These are phyloP conservation scores for Sporothrix curviconia DNA, from an alignment of 2,329 filamentous ascomycete genomes.

Conservation along the genomic window DNA sequence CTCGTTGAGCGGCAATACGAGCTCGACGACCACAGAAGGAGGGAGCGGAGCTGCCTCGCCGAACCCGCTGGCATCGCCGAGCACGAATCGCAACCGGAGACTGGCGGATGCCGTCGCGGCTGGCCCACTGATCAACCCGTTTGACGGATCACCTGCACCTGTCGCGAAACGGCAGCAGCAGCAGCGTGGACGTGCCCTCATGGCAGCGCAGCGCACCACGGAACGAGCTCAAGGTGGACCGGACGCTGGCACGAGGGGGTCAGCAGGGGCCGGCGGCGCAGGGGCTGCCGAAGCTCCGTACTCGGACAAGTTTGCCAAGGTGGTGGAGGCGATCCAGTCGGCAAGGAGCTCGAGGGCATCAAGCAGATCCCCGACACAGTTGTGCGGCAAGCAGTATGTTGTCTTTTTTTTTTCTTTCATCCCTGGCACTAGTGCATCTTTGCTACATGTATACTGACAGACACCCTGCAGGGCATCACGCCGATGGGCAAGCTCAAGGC, in stretches of 20 bases:
- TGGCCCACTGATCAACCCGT: conserved; percentile 13
- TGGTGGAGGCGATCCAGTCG: conserved; percentile 76
- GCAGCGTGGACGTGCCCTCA: conserved; percentile 13
- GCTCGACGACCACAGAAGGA: neutral
- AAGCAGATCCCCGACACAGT: conserved; percentile 78
- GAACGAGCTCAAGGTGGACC: conserved; percentile 40
- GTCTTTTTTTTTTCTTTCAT: neutral
- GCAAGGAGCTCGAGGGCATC: conserved; percentile 79
- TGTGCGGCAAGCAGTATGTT: conserved; percentile 59
- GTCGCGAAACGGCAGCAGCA: neutral
- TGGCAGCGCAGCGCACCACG: conserved; percentile 48
- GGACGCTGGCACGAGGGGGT: neutral
- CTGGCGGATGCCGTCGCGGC: conserved; percentile 16
- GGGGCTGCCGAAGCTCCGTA: conserved; percentile 53
- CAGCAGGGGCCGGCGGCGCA: conserved; percentile 18
- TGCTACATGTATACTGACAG: neutral
- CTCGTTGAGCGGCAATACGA: neutral
- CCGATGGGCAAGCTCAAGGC: conserved; percentile 42
- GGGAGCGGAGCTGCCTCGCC: neutral
- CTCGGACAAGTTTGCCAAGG: conserved; percentile 75
- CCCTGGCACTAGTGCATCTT: neutral
- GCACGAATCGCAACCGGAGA: conserved; percentile 4
- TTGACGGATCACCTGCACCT: conserved; percentile 16
- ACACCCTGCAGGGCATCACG: conserved; percentile 34
- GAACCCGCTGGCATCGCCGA: neutral